Conservation (phyloP, 805 yeast genomes). For the Metschnikowia kofuensis region DNA sequence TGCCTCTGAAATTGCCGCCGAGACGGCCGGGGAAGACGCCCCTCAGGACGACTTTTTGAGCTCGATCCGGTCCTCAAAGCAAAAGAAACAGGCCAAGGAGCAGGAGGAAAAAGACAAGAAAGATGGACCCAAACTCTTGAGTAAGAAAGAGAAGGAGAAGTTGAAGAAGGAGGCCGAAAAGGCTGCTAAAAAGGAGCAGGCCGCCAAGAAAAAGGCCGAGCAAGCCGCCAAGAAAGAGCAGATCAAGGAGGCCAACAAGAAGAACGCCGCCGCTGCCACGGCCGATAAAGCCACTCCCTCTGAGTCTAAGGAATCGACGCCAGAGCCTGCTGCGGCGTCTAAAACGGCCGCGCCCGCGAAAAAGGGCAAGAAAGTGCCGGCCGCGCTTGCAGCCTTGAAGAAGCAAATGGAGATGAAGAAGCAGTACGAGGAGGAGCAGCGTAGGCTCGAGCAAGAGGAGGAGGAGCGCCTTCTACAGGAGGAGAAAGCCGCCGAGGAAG, state of each 20-base stretch:
- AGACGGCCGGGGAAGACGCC: slow-evolving; percentile 9
- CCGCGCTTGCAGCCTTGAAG: slow-evolving; percentile 87
- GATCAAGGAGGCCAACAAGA: slow-evolving; percentile 47
- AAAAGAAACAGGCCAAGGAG: slow-evolving; percentile 68
- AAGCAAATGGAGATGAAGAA: slow-evolving; percentile 86
- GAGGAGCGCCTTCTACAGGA: slow-evolving; percentile 48
- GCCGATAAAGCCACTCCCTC: slow-evolving; percentile 17
- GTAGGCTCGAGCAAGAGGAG: slow-evolving; percentile 69
- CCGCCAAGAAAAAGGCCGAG: slow-evolving; percentile 77
- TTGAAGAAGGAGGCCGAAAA: slow-evolving; percentile 93
- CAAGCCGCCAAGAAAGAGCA: slow-evolving; percentile 59
- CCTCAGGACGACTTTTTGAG: slow-evolving; percentile 63
- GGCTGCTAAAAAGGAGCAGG: slow-evolving; percentile 85
- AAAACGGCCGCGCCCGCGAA: slow-evolving; percentile 35
- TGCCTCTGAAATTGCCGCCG: background rate
- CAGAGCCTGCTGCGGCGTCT: slow-evolving; percentile 36
- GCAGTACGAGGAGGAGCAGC: slow-evolving; percentile 82
- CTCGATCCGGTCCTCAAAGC: slow-evolving; percentile 75
- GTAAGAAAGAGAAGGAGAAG: slow-evolving; percentile 92
- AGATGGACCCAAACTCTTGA: slow-evolving; percentile 71
- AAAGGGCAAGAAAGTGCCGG: slow-evolving; percentile 76
- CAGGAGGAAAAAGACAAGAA: slow-evolving; percentile 51
- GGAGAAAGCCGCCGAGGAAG: slow-evolving; percentile 50
- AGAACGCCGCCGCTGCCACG: slow-evolving; percentile 39
- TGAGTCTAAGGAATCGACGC: slow-evolving; percentile 23